Evolutionary conservation across 345 rosid species (phyloP), one percentile per base, ranked within the genome.

Genomic region (Raphanus raphanistrum): DNA sequence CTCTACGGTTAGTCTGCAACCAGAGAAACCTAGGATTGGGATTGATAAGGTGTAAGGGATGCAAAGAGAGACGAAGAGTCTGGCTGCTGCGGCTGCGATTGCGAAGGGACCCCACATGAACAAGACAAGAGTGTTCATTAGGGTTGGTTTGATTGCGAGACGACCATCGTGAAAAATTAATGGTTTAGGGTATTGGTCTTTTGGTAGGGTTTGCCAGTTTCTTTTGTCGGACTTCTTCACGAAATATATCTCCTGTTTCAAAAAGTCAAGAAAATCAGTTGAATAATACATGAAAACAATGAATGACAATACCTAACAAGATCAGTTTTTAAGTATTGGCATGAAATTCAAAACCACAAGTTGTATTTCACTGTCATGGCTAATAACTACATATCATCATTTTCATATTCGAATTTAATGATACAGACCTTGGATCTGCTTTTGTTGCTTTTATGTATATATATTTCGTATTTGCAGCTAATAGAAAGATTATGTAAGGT

Each of bases 101-200:
- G 93, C 90, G 35, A 91, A 83, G 3, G 96, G 96, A 55, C 85
- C 61, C 96, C 98, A 93, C 70, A 88, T 77, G 84, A 90, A 86
- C 83, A 90, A 70, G 68, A 82, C 80, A 4, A 93, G 69, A 21
- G 91, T 66, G 67, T 86, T 74, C 17, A 67, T 17, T 16, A 84
- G 86, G 27, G 86, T 82, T 43, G 97, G 98, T 55, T 65, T 84
- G n/a, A 87, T 76, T 31, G 92, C 94, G 16, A 93, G 78, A 66
- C 97, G 82, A n/a, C 96, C 92, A 54, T 93, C 98, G 28, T 90
- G 98, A 76, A 91, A 93, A 16, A 91, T 83, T 16, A 91, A 77
- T 72, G 94, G 89, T 65, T 84, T 86, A 12, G 89, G 85, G 81
- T 89, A 87, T 33, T 70, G 81, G 6, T 81, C 71, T 59, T 76